These are phyloP conservation scores for Mucor sp. DNA, from an alignment of 371 early-diverging fungal species.

Conservation along the genomic window DNA sequence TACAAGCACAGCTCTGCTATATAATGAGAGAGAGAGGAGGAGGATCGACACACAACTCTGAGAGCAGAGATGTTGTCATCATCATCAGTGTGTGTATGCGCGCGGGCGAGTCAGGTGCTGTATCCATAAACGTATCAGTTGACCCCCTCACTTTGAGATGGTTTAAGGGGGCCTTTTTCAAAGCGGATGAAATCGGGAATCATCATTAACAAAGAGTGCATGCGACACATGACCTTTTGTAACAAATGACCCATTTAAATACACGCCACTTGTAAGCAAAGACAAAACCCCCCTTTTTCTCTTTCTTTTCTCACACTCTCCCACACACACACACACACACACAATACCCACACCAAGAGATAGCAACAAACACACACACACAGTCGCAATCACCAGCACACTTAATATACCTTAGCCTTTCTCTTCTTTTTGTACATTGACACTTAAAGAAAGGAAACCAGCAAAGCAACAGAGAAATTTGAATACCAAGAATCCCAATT, in stretches of 20 bases:
- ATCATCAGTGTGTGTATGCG: background rate
- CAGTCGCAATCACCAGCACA: background rate
- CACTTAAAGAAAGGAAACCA: conserved; percentile 1
- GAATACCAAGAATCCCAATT: conserved; percentile 6
- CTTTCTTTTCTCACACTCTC: conserved; percentile 1
- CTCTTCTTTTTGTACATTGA: background rate
- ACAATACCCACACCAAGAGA: background rate
- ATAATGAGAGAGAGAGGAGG: too few species aligned
- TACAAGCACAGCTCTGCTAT: background rate
- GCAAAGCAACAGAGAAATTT: conserved; percentile 3
- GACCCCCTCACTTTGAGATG: background rate
- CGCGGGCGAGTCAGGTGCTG: background rate
- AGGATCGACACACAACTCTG: background rate
- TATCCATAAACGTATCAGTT: background rate
- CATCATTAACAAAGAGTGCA: background rate
- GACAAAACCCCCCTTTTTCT: background rate
- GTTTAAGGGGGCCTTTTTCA: background rate
- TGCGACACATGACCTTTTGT: background rate
- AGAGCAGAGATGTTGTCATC: background rate
- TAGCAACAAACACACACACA: too few species aligned
- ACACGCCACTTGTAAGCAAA: conserved; percentile 3
- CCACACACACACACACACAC: background rate
- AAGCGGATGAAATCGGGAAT: background rate
- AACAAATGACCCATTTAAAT: conserved; percentile 1
- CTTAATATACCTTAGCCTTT: background rate